Evolutionary conservation across 148 eudicot genomes (phyloP).

Genomic region (Amaranthus palmeri): DNA sequence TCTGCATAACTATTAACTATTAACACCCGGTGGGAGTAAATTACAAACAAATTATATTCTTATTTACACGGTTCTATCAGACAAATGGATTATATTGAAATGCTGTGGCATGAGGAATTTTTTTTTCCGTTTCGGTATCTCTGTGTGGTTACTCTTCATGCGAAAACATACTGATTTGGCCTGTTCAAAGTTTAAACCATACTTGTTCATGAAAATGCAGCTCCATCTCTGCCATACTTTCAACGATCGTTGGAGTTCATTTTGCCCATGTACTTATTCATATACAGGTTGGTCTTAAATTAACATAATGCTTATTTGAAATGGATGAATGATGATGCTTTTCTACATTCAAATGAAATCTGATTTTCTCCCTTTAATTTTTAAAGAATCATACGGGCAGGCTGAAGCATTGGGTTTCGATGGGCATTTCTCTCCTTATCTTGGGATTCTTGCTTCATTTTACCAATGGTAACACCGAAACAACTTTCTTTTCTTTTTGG

Average conservation of each 20-base stretch:
- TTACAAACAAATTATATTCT: too few species aligned
- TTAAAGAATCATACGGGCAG: slow-evolving; percentile 64
- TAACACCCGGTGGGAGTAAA: too few species aligned
- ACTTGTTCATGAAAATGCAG: slow-evolving; percentile 34
- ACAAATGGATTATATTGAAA: not conserved
- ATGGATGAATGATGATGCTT: not conserved
- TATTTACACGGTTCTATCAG: not conserved
- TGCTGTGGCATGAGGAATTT: not conserved
- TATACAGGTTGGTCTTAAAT: slow-evolving; percentile 47
- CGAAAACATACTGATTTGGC: not conserved
- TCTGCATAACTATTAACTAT: too few species aligned
- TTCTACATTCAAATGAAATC: not conserved
- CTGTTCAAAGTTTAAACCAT: not conserved
- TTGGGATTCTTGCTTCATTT: slow-evolving; percentile 66
- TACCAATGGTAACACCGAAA: slow-evolving; percentile 49
- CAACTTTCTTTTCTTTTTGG: not conserved
- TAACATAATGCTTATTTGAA: slow-evolving; percentile 6
- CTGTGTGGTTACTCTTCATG: not conserved
- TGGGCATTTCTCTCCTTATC: slow-evolving; percentile 56
- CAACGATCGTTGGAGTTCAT: slow-evolving; percentile 74
- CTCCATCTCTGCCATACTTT: slow-evolving; percentile 80
- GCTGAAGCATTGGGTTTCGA: slow-evolving; percentile 61
- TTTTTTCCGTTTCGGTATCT: not conserved
- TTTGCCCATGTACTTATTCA: slow-evolving; percentile 83
- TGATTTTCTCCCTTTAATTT: slow-evolving; percentile 6